Evolutionary conservation across 2,329 filamentous ascomycete species (phyloP), one percentile per base, ranked within the genome.

Genomic region (Domatiomyces globalis): DNA sequence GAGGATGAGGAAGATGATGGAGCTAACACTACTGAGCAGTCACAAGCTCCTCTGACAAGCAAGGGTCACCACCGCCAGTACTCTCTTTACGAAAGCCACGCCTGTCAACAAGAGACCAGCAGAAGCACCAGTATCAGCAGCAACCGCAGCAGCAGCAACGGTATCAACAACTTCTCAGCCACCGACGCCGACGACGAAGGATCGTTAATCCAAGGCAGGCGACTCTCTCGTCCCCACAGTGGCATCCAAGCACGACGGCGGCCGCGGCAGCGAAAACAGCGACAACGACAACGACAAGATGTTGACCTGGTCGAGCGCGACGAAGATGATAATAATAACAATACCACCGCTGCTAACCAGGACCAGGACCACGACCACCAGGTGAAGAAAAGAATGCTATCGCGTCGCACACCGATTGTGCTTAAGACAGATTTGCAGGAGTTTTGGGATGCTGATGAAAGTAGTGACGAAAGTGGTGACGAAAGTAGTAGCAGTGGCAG

Each of bases 1-100:
- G 44, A 43, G 43, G 56, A 58, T 7, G 33, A 39, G 12, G 29
- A 33, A 33, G 29, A 5, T 29, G 27, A 29, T 29, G 27, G 25
- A 33, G 33, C 33, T 10, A 39, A 15, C 33, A 12, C 33, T 39
- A 5, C 4, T 15, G 33, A 15, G 15, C 10, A 10, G 33, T 2
- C 33, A 9, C 29, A 12, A 33, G 10, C 33, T 15, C 33, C 15
- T 12, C 9, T 5, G 4, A 39, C 33, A 39, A 39, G 33, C 33
- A 39, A 15, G 15, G 33, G 10, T 39, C 33, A 15, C 5, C 12
- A 15, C 33, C 33, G 33, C 33, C 15, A 5, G 33, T 10, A 33
- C 8, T 33, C 29, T 10, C 29, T 10, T 33, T 5, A 33, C 29
- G 12, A 33, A 10, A 2, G 8, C 29, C 12, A 15, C 33, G 12